phyloP scores from a whole-genome alignment of 495 filamentous ascomycete species.

The Copromyces sp. region DNA sequence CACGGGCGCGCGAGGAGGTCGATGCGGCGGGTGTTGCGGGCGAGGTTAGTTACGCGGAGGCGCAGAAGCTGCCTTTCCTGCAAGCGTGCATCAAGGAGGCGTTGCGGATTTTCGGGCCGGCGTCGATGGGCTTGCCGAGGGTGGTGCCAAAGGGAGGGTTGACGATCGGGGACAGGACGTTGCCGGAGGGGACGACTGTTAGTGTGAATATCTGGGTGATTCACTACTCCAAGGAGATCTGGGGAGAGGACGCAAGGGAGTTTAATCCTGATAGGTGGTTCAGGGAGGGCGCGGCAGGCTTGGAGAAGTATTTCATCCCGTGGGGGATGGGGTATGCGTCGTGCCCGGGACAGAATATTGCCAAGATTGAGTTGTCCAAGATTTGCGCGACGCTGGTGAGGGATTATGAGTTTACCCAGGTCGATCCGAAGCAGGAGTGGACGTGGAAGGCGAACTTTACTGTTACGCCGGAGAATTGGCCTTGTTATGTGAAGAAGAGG shows the following conservation, averaged over 20 bases:
- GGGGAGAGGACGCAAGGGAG: conserved; percentile 28
- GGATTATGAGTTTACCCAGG: conserved; percentile 36
- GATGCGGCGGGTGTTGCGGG: conserved; percentile 21
- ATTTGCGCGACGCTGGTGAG: conserved; percentile 32
- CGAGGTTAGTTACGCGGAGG: conserved; percentile 33
- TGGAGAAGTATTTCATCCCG: conserved; percentile 29
- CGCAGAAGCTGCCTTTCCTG: conserved; percentile 38
- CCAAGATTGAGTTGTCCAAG: conserved; percentile 38
- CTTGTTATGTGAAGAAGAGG: conserved; percentile 12
- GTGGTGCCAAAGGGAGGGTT: conserved; percentile 40
- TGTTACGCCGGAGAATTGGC: conserved; percentile 32
- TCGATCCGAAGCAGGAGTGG: conserved; percentile 36
- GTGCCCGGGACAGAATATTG: conserved; percentile 37
- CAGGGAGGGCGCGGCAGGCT: conserved; percentile 11
- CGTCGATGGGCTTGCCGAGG: conserved; percentile 37
- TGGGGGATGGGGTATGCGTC: conserved; percentile 34
- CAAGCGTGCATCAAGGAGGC: conserved; percentile 47
- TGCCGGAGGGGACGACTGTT: conserved; percentile 22
- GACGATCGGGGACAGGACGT: conserved; percentile 12
- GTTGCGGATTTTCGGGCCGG: conserved; percentile 45
- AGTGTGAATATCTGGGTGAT: conserved; percentile 35
- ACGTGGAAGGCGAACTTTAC: conserved; percentile 30
- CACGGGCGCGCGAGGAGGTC: conserved; percentile 26
- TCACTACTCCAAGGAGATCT: conserved; percentile 26
- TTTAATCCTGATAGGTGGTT: conserved; percentile 38